Percentiles rank a stretch among this genome's conserved stretches.
phyloP scores from a whole-genome alignment of 2,329 filamentous ascomycete species.

The Elsinoe ampelina region DNA sequence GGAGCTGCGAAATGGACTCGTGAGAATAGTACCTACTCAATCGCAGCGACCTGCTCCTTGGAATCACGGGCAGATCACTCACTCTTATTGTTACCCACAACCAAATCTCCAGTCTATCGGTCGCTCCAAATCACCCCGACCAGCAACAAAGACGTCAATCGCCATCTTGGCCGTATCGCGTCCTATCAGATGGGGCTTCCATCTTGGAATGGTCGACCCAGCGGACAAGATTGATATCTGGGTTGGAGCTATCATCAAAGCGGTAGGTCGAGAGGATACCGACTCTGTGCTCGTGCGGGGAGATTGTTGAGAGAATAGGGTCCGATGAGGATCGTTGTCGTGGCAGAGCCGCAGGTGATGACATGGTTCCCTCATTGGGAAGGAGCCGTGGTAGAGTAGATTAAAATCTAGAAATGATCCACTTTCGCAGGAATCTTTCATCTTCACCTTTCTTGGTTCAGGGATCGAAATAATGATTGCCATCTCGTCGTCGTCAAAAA shows the following conservation, averaged over 20 bases:
- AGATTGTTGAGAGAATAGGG: conserved; percentile 6
- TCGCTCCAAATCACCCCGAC: not conserved
- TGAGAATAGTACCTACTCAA: not conserved
- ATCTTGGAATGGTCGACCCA: not conserved
- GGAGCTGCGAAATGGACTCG: not conserved
- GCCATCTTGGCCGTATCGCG: conserved; percentile 4
- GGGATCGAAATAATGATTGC: no score
- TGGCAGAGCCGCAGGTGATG: conserved; percentile 2
- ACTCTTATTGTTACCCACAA: not conserved
- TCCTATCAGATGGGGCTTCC: not conserved
- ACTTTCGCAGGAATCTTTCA: not conserved
- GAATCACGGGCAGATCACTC: not conserved
- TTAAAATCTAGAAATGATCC: conserved; percentile 4
- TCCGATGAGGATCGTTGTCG: not conserved
- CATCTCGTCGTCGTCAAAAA: no score
- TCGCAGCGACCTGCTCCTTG: not conserved
- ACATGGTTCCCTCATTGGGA: conserved; percentile 5
- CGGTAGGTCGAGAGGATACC: conserved; percentile 1
- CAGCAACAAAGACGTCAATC: conserved; percentile 10
- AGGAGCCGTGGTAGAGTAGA: conserved; percentile 4
- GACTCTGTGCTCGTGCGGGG: conserved; percentile 4
- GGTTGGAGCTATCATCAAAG: conserved; percentile 6
- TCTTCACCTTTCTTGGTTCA: not conserved
- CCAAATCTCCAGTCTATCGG: not conserved
- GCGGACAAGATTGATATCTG: not conserved